Evolutionary conservation across 2,329 filamentous ascomycete species (phyloP), one percentile per base, ranked within the genome.

Genomic region (Dactylellina haptotyla): DNA sequence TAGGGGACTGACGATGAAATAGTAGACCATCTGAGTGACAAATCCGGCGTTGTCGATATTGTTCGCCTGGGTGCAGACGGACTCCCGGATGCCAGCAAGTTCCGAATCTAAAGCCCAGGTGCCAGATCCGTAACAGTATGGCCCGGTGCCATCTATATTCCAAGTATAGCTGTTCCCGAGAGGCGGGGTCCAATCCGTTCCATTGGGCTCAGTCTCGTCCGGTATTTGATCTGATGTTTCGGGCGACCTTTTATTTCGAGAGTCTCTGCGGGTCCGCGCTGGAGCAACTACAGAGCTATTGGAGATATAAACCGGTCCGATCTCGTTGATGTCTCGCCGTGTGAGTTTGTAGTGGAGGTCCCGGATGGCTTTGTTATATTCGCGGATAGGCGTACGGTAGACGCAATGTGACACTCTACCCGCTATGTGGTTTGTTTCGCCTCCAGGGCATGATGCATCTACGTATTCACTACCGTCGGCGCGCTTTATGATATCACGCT

Each of bases 331-430:
- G 10, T 46, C 32, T 30, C 53, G 59, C 3, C 48, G 39, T 14
- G 25, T 50, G 39, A 14, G 51, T 5, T 61, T 54, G 28, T 26
- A 20, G 34, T 62, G 30, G 2, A 66, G 28, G 9, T 50, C 32
- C 9, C 61, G 48, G 32, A 73, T 23, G 1, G 69, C 69, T 34
- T 62, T 54, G 30, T 73, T 73, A 30, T 66, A 66, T 9, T 18
- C 39, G 6, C 32, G 46, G 10, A 57, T 18, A 2, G 61, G 41
- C 1, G 61, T 66, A 14, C 37, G 18, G 30, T 56, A 73, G 12
- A 39, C 37, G 34, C 69, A 73, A n/a, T 39, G 39, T 12, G 43
- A 25, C n/a, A 73, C 10, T 5, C 25, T 23, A 3, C 54, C 54
- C 16, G 14, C 37, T 41, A 41, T 41, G 14, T 41, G 37, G 37